Conservation (phyloP, 1,139 yeast species). For the Yamadazyma dendronema region DNA sequence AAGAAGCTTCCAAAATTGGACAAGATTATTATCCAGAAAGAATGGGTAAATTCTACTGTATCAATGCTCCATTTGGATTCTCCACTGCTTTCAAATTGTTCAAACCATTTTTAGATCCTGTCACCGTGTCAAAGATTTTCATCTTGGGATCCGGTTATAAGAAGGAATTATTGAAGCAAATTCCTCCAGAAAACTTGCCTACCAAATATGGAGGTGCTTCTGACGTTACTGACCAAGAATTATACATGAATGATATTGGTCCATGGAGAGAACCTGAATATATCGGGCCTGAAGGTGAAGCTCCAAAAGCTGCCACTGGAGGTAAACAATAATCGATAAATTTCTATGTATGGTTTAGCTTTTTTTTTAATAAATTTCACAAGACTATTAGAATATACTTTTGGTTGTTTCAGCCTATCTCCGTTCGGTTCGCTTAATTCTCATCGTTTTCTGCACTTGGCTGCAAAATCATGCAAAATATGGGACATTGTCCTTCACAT, state of each 20-base stretch:
- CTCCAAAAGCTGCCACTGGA: conserved; percentile 51
- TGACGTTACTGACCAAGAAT: conserved; percentile 67
- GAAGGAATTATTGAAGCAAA: conserved; percentile 83
- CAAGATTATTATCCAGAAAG: conserved; percentile 99
- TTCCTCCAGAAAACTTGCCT: conserved; percentile 92
- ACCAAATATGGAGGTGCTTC: conserved; percentile 85
- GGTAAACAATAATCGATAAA: not conserved
- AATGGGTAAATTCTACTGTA: conserved; percentile 95
- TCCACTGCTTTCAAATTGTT: conserved; percentile 88
- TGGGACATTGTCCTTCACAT: not conserved
- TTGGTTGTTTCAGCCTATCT: too few species aligned
- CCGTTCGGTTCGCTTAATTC: too few species aligned
- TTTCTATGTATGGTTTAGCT: conserved; percentile 12
- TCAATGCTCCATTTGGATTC: conserved; percentile 97
- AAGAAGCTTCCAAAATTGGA: conserved; percentile 90
- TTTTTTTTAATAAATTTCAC: not conserved
- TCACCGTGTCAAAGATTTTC: conserved; percentile 94
- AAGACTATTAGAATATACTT: not conserved
- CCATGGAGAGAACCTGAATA: conserved; percentile 93
- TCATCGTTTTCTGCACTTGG: not conserved
- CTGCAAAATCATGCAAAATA: not conserved
- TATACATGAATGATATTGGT: conserved; percentile 86
- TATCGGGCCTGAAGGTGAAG: conserved; percentile 86
- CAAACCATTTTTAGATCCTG: conserved; percentile 95
- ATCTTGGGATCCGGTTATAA: conserved; percentile 79